These are phyloP conservation scores for Fusarium albidum DNA, from an alignment of 2,329 filamentous ascomycete species.

Conservation along the genomic window DNA sequence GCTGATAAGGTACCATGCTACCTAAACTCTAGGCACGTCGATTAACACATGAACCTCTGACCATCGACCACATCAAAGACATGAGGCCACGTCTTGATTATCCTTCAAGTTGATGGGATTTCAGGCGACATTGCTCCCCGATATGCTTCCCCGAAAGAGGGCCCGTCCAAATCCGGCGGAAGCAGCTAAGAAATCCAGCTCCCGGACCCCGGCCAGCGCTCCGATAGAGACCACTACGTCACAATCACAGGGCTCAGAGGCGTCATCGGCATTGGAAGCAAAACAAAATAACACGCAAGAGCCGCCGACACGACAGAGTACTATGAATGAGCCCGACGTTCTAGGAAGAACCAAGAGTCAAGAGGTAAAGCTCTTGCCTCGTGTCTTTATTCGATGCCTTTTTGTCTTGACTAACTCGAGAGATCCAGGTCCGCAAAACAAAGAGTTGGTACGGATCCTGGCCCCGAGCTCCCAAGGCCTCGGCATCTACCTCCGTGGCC, in stretches of 20 bases:
- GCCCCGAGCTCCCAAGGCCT: constrained; percentile 63
- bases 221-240: constrained; percentile 37
- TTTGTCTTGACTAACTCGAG: constrained; percentile 7
- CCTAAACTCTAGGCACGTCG: constrained; percentile 26
- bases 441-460: constrained; percentile 71
- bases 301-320: constrained; percentile 26
- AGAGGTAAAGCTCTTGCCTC: constrained; percentile 19
- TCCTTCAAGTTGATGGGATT: constrained; percentile 16
- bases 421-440: constrained; percentile 57
- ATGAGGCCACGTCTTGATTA: constrained; percentile 7
- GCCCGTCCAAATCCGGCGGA: constrained; percentile 42
- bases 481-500: constrained; percentile 67
- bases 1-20: constrained; percentile 1
- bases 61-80: constrained; percentile 18
- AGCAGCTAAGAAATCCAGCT: constrained; percentile 24
- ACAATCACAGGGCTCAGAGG: constrained; percentile 38
- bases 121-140: constrained; percentile 1
- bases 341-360: constrained; percentile 16
- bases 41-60: constrained; percentile 34
- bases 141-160: constrained; percentile 47
- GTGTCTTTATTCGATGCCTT: not conserved
- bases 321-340: constrained; percentile 17
- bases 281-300: constrained; percentile 24
- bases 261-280: constrained; percentile 31
- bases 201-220: constrained; percentile 23